Percentiles rank a stretch among this genome's conserved stretches.
These are phyloP conservation scores for Entomortierella parvispora DNA, from an alignment of 192 early-diverging fungal genomes.

Conservation along the genomic window DNA sequence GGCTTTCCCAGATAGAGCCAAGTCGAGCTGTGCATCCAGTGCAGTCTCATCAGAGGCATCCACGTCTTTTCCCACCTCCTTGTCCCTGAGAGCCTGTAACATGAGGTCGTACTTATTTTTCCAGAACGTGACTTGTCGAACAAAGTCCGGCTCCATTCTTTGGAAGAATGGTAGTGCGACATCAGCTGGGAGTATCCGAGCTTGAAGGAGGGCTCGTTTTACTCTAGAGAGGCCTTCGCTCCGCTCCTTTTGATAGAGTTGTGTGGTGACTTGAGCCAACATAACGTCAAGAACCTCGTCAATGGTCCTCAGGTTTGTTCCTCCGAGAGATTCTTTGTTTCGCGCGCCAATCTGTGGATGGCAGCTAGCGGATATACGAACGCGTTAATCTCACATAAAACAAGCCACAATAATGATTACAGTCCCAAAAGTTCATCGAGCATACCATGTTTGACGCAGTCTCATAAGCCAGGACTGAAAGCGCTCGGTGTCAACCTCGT, in stretches of 20 bases:
- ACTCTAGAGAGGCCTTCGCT: constrained; percentile 26
- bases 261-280: constrained; percentile 32
- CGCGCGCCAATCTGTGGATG: constrained; percentile 66
- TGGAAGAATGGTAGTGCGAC: constrained; percentile 10
- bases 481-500: constrained; percentile 7
- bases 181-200: constrained; percentile 26
- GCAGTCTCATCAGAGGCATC: constrained; percentile 11
- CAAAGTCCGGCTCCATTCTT: constrained; percentile 18
- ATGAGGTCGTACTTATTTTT: not conserved
- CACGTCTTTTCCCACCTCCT: not conserved
- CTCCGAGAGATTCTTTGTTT: constrained; percentile 59
- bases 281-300: constrained; percentile 65
- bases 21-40: constrained; percentile 6
- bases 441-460: constrained; percentile 37
- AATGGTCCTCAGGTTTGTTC: constrained; percentile 56
- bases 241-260: constrained; percentile 48
- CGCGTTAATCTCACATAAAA: too few relatives aligned
- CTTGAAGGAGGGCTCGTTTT: constrained; percentile 42
- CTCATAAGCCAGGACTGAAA: constrained; percentile 31
- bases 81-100: not conserved
- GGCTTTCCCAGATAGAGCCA: constrained; percentile 11
- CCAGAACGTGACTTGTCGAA: constrained; percentile 16
- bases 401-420: too few relatives aligned
- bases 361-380: constrained; percentile 49
- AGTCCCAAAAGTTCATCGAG: too few relatives aligned